Conservation (phyloP, 768 basidiomycete species). For the Heimioporus sp. region DNA sequence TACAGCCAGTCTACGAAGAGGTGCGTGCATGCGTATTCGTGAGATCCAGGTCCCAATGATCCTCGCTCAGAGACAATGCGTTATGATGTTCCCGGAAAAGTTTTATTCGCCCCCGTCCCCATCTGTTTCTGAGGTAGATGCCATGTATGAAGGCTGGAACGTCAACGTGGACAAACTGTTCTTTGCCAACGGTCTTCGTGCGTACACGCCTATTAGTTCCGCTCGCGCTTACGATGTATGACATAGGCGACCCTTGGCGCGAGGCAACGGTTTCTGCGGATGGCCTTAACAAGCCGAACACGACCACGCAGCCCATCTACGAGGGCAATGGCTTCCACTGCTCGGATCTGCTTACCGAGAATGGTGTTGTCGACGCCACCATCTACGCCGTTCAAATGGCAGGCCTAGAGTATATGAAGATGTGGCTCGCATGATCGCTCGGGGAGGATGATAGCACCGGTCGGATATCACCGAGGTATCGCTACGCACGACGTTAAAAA, state of each 20-base stretch:
- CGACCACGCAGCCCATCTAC: constrained; percentile 53
- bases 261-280: constrained; percentile 66
- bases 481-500: neutral
- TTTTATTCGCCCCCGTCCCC: constrained; percentile 49
- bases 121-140: constrained; percentile 43
- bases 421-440: constrained; percentile 44
- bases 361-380: constrained; percentile 47
- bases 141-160: constrained; percentile 61
- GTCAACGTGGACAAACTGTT: constrained; percentile 56
- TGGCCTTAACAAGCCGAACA: constrained; percentile 44
- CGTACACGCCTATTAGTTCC: constrained; percentile 16
- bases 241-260: constrained; percentile 71
- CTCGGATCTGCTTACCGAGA: constrained; percentile 50
- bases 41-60: neutral
- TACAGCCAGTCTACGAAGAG: constrained; percentile 30
- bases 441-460: too few species aligned
- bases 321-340: constrained; percentile 65
- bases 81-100: constrained; percentile 59
- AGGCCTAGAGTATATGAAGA: constrained; percentile 49
- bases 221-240: neutral
- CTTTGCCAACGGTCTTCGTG: constrained; percentile 69
- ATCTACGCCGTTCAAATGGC: constrained; percentile 52
- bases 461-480: too few species aligned
- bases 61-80: constrained; percentile 57
- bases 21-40: constrained; percentile 8